Evolutionary conservation across 2,329 filamentous ascomycete genomes (phyloP).

Genomic region (Nannizziopsis arthrosporioides): DNA sequence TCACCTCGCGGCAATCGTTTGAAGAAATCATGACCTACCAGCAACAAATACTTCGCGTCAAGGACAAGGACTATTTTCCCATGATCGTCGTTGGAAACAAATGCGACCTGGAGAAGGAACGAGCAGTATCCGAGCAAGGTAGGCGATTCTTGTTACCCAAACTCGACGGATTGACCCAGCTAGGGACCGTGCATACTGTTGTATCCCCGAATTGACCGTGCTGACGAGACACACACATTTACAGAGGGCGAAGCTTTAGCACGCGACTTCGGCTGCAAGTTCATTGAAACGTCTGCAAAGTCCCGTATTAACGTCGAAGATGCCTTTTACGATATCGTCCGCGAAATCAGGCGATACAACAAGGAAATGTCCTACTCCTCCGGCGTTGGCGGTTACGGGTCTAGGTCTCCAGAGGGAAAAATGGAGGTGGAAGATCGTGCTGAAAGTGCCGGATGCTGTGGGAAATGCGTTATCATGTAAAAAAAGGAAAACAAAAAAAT

Average conservation of each 20-base stretch:
- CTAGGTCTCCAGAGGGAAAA: constrained; percentile 50
- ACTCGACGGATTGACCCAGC: neutral
- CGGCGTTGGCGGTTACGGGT: constrained; percentile 50
- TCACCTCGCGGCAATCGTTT: constrained; percentile 92
- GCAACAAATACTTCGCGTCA: constrained; percentile 94
- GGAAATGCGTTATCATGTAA: constrained; percentile 82
- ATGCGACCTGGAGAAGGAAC: constrained; percentile 89
- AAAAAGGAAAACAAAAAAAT: constrained; percentile 7
- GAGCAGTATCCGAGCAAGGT: constrained; percentile 88
- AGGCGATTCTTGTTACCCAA: constrained; percentile 27
- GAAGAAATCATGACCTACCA: constrained; percentile 98
- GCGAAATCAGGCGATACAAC: constrained; percentile 96
- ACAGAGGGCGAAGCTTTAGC: constrained; percentile 84
- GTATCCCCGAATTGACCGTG: neutral
- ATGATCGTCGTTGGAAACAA: constrained; percentile 99
- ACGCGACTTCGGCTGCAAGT: constrained; percentile 84
- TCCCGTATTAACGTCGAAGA: constrained; percentile 97
- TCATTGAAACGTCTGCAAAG: constrained; percentile 98
- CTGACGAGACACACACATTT: neutral
- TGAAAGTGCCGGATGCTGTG: constrained; percentile 58
- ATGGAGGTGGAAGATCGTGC: constrained; percentile 59
- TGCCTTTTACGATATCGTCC: constrained; percentile 95
- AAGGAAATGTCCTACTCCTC: constrained; percentile 87
- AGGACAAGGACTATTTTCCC: constrained; percentile 99
- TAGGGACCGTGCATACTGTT: no score